Evolutionary conservation across 108 stramenopile genomes (phyloP).

Genomic region (Heterococcus sp.): DNA sequence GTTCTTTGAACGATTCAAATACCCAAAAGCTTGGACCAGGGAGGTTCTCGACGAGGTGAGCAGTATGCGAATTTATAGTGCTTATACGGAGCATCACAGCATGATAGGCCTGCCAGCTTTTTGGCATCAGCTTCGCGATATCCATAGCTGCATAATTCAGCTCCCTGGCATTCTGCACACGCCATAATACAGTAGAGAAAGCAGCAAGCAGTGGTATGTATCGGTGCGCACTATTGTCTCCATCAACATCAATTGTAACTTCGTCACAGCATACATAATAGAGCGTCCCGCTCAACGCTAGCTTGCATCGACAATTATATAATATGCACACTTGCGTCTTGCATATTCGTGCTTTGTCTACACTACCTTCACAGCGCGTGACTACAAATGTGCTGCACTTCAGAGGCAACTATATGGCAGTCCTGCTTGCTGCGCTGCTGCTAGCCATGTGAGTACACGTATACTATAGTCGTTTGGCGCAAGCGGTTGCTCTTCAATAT

Average conservation of each 20-base stretch:
- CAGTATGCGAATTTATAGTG: not conserved
- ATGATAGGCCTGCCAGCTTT: not conserved
- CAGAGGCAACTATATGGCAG: constrained; percentile 28
- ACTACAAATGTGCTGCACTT: constrained; percentile 39
- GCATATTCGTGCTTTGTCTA: not conserved
- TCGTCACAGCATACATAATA: too few species aligned
- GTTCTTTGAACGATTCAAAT: constrained; percentile 40
- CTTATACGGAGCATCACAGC: not conserved
- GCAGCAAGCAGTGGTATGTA: not conserved
- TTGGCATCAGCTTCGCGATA: not conserved
- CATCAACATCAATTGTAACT: too few species aligned
- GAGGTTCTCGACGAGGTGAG: constrained; percentile 32
- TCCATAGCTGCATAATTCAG: not conserved
- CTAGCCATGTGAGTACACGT: constrained; percentile 15
- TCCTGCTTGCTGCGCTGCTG: constrained; percentile 3
- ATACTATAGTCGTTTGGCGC: not conserved
- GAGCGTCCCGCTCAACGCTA: too few species aligned
- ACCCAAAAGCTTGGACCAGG: constrained; percentile 15
- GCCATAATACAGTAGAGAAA: too few species aligned
- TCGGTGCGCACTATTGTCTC: not conserved
- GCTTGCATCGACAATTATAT: too few species aligned
- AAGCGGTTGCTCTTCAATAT: too few species aligned
- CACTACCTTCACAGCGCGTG: constrained; percentile 4
- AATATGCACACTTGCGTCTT: too few species aligned
- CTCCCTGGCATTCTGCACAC: not conserved